Base-by-base conservation (phyloP, 768 basidiomycete genomes). In the Galerina sulciceps region DNA sequence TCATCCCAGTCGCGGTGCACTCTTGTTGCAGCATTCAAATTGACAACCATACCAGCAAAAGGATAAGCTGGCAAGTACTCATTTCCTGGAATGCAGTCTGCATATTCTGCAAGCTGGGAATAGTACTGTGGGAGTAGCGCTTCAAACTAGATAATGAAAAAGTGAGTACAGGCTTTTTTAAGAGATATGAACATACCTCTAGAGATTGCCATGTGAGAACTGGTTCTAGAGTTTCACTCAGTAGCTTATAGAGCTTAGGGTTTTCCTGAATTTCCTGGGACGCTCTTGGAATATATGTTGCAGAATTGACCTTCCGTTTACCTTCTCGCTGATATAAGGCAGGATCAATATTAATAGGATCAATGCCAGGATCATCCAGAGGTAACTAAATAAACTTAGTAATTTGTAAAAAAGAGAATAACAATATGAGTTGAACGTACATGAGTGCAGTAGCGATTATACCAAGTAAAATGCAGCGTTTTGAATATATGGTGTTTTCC, bases 1-100 rank as follows among this genome's bases (percentile, higher is more conserved):
- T 71, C 69, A 10, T 53, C 31, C 3, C 18, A 18, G 51, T 73
- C 69, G 13, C 59, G 46, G 57, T 74, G 71, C 20, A 55, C 34
- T 5, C 14, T 14, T 2, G 59, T 60, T 11, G 26, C 10, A 6
- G 35, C 46, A 31, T 60, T 60, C 38, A 60, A 1, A 22, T 60
- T 55, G 10, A 60, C 9, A 1, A 60, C 52, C 8, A 48, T 35
- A 1, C 53, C 40, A 31, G 26, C 26, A 55, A 60, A 60, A 2
- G 59, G 59, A 26, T 53, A 45, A 10, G 43, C 43, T 22, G 44
- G 44, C 11, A 23, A 45, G 6, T 11, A 45, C 14, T 17, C 44
- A 45, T 45, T 45, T 13, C 44, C 44, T 2, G 44, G 44, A 14
- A 45, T n/a, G 44, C 15, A 20, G 17, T 17, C 22, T 18, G 44